Percentiles rank a stretch among this genome's conserved stretches.
phyloP scores from a whole-genome alignment of 2,329 filamentous ascomycete genomes.

The Epichloe brachyelytri region DNA sequence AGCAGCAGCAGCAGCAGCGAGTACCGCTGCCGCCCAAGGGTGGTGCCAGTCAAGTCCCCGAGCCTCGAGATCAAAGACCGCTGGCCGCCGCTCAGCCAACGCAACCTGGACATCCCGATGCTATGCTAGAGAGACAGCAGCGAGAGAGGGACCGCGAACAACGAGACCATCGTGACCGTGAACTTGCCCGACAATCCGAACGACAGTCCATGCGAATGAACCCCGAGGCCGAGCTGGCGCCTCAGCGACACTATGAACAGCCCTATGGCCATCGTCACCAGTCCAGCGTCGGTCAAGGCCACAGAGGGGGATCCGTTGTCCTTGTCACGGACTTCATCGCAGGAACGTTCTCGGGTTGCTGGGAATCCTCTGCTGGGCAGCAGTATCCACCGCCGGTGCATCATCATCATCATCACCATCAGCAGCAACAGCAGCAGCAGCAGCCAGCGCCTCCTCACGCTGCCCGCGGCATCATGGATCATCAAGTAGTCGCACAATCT shows the following conservation, averaged over 20 bases:
- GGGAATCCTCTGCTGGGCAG: slow-evolving; percentile 12
- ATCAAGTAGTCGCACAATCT: slow-evolving; percentile 24
- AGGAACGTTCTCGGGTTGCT: slow-evolving; percentile 30
- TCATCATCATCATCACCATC: slow-evolving; percentile 13
- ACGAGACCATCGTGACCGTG: slow-evolving; percentile 7
- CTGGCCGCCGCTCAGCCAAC: slow-evolving; percentile 5
- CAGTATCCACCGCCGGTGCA: slow-evolving; percentile 17
- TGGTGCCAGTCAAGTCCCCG: slow-evolving; percentile 2
- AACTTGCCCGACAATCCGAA: slow-evolving; percentile 11
- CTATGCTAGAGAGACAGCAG: slow-evolving; percentile 10
- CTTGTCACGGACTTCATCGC: slow-evolving; percentile 24
- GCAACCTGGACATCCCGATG: slow-evolving; percentile 1
- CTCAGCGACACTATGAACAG: slow-evolving; percentile 30
- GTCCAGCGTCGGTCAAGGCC: slow-evolving; percentile 22
- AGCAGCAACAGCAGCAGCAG: neutral
- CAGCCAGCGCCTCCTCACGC: neutral
- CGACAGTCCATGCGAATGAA: slow-evolving; percentile 28
- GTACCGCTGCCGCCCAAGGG: slow-evolving; percentile 3
- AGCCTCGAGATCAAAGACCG: slow-evolving; percentile 6
- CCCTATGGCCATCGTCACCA: slow-evolving; percentile 27
- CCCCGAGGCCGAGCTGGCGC: slow-evolving; percentile 34
- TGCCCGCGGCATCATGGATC: slow-evolving; percentile 25
- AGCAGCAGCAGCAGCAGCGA: slow-evolving; percentile 13
- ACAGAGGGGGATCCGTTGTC: slow-evolving; percentile 28
- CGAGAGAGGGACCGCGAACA: slow-evolving; percentile 10